These are phyloP conservation scores for Knufia fluminis DNA, from an alignment of 2,329 filamentous ascomycete species.

Conservation along the genomic window DNA sequence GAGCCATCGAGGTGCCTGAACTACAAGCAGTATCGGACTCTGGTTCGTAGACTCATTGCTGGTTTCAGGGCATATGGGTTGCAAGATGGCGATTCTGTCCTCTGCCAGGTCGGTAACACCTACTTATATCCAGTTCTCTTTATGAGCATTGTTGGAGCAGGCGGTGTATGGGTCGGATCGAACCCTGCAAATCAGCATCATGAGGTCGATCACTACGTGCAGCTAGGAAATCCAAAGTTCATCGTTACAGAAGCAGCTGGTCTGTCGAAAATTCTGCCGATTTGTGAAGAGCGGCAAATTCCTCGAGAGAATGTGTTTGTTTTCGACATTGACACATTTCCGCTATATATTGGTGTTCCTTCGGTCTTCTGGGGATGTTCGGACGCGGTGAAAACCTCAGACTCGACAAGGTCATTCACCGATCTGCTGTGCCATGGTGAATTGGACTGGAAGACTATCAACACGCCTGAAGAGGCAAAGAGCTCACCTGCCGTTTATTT, in stretches of 20 bases:
- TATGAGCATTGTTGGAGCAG: slow-evolving; percentile 38
- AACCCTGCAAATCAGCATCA: slow-evolving; percentile 30
- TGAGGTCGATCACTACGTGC: slow-evolving; percentile 44
- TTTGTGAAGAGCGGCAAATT: slow-evolving; percentile 31
- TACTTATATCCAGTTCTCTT: slow-evolving; percentile 30
- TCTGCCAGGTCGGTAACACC: slow-evolving; percentile 2
- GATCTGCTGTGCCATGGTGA: slow-evolving; percentile 6
- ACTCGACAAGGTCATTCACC: slow-evolving; percentile 2
- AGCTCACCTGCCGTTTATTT: slow-evolving; percentile 40
- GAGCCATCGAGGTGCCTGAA: slow-evolving; percentile 3
- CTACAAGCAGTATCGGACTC: slow-evolving; percentile 17
- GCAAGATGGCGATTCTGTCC: slow-evolving; percentile 43
- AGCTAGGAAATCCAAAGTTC: slow-evolving; percentile 36
- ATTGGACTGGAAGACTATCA: slow-evolving; percentile 38
- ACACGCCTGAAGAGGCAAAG: slow-evolving; percentile 28
- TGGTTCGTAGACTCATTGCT: slow-evolving; percentile 42
- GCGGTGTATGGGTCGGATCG: slow-evolving; percentile 41
- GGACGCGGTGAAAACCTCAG: not conserved
- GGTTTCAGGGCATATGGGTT: slow-evolving; percentile 43
- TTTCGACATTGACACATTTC: slow-evolving; percentile 32
- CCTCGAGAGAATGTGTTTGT: slow-evolving; percentile 34
- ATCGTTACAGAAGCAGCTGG: slow-evolving; percentile 41
- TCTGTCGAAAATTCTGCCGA: slow-evolving; percentile 31
- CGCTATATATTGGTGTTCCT: not conserved
- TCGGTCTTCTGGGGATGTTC: not conserved